Evolutionary conservation across 2,329 filamentous ascomycete species (phyloP), one percentile per base, ranked within the genome.

Genomic region (Rhytidhysteron rufulum): DNA sequence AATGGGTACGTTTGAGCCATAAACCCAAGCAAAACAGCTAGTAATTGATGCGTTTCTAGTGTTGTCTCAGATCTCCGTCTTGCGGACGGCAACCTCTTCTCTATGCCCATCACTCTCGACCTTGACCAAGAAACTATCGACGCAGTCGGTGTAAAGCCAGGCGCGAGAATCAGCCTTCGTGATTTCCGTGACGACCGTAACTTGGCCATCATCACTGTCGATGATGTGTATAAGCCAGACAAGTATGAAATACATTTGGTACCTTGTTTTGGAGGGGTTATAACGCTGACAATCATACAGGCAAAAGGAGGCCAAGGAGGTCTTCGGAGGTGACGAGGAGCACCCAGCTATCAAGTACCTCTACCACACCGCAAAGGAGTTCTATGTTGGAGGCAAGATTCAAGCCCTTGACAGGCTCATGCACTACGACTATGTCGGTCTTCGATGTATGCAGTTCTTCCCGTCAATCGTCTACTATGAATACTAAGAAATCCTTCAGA

Each of bases 391-490:
- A 64, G 93, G 93, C 66, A 96, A 94, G 80, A 74, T 98, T 50
- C 88, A 97, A 66, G 93, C 93, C 47, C 83, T 98, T 66, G 91
- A 91, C 79, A 86, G 88, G 55, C 79, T 95, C 46, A 89, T 94
- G 74, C 93, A 98, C 78, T 98, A 98, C 75, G 93, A 98, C 75
- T 97, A 97, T 74, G 88, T 97, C 55, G 93, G 87, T 61, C 81
- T 97, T 44, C 83, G 93, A 75, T 97, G 86, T 88, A 77, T 69
- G 84, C 68, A 38, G 25, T 11, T 31, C 18, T 20, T 42, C 54
- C 19, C 20, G 11, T 39, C 11, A 35, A 21, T 22, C 15, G n/a
- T 20, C 20, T 6, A 13, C 16, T 32, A 16, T 31, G 19, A 32
- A 41, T 30, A 44, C 22, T 25, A 19, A 46, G 27, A 39, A 24